A percentile compares a stretch with the other conserved stretches of the same genome.
These are phyloP conservation scores for Aspergillus aculeatinus DNA, from an alignment of 2,329 filamentous ascomycete species.

Conservation along the genomic window DNA sequence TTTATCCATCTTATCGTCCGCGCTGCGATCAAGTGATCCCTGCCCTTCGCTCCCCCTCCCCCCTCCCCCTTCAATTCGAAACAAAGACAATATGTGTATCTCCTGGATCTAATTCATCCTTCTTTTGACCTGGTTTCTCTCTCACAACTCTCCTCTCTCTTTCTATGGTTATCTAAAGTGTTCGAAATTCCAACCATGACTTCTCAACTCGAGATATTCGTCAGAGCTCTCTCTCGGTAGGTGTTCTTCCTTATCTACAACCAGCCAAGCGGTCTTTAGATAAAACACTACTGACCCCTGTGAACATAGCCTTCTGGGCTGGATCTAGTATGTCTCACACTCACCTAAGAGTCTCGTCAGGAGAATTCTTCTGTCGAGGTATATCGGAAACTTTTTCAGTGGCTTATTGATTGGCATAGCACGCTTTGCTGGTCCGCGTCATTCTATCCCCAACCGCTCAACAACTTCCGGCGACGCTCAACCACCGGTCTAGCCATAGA, in stretches of 20 bases:
- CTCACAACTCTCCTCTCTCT: background rate
- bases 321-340: slow-evolving; percentile 60
- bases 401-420: slow-evolving; percentile 22
- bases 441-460: slow-evolving; percentile 86
- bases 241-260: slow-evolving; percentile 11
- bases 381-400: background rate
- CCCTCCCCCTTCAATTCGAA: background rate
- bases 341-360: background rate
- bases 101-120: background rate
- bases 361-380: background rate
- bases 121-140: background rate
- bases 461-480: slow-evolving; percentile 73
- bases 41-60: background rate
- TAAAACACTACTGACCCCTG: slow-evolving; percentile 30
- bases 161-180: background rate
- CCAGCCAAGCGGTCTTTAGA: background rate
- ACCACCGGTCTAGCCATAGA: slow-evolving; percentile 85
- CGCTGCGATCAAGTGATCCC: slow-evolving; percentile 8
- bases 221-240: slow-evolving; percentile 46
- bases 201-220: slow-evolving; percentile 36
- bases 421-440: slow-evolving; percentile 77
- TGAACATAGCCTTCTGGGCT: slow-evolving; percentile 63
- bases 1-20: slow-evolving; percentile 6
- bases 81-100: background rate
- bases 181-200: slow-evolving; percentile 21